A percentile compares a stretch with the other conserved stretches of the same genome.
Evolutionary conservation across 1,284 basidiomycete genomes (phyloP).

Genomic region (Meira miltonrushii): DNA sequence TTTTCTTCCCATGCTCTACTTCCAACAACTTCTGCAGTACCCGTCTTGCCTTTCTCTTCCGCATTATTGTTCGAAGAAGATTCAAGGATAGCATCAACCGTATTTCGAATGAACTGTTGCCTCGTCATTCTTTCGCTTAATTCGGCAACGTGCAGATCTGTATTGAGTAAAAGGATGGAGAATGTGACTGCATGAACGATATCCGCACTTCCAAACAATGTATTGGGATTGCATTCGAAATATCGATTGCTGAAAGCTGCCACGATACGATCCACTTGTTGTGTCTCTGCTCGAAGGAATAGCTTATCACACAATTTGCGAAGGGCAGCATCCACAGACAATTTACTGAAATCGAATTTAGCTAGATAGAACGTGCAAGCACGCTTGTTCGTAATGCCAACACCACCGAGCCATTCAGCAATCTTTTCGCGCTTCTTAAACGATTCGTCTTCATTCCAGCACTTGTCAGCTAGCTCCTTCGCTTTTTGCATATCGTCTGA

Average conservation of each 20-base stretch:
- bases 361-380: slow-evolving; percentile 76
- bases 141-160: slow-evolving; percentile 92
- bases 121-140: slow-evolving; percentile 82
- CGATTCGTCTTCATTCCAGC: slow-evolving; percentile 79
- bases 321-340: slow-evolving; percentile 84
- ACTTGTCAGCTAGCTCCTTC: slow-evolving; percentile 66
- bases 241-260: slow-evolving; percentile 83
- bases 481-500: slow-evolving; percentile 5
- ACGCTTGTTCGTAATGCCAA: slow-evolving; percentile 67
- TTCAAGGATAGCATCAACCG: slow-evolving; percentile 66
- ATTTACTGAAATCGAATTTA: slow-evolving; percentile 76
- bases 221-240: slow-evolving; percentile 79
- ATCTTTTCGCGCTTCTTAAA: slow-evolving; percentile 84
- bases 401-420: slow-evolving; percentile 87
- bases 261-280: slow-evolving; percentile 93
- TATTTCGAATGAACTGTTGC: slow-evolving; percentile 88
- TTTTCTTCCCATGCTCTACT: slow-evolving; percentile 60
- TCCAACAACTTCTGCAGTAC: background rate
- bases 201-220: slow-evolving; percentile 70
- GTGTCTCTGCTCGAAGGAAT: slow-evolving; percentile 89
- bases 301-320: slow-evolving; percentile 82
- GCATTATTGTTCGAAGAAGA: background rate
- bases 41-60: no score
- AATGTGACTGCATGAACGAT: slow-evolving; percentile 89
- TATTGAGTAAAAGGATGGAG: slow-evolving; percentile 89